Base-by-base conservation (phyloP, 495 filamentous ascomycete species). In the Xylaria sp. region DNA sequence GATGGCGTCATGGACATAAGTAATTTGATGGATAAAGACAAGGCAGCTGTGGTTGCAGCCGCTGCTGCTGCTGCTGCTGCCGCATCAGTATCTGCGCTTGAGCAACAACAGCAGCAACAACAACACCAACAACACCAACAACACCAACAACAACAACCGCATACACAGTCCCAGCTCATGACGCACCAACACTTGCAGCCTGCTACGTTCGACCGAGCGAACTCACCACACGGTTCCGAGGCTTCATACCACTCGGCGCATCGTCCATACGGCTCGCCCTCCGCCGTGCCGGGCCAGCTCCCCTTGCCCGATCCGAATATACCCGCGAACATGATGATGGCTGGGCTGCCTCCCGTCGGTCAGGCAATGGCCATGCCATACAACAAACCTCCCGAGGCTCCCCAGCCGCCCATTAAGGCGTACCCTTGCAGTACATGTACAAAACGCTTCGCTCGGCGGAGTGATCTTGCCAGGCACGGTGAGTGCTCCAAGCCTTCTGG, bases 401-500 rank as follows among this genome's bases (percentile, higher is more conserved):
- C 72, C 1, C 75, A 76, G 7, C 73, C 78, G 2, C 73, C 78
- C 1, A 63, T 70, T 3, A 97, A 97, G 80, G 91, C 93, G 1
- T 99, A 96, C 75, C 90, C 94, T n/a, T 99, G 96, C 80, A 91
- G 88, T 37, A 93, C 90, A 14, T 99, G 96, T 79, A 89, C 87
- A 37, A 99, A 99, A 79, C 93, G 92, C 21, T 99, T 99, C 78
- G 96, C 96, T 64, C 88, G 96, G 71, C 87, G 96, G 67, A 98
- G 97, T 81, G 96, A 99, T 81, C 89, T 99, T 12, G 93, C 96
- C 59, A 88, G 96, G 55, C 96, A 99, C 82, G 96, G 96, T 98
- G 89, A 79, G 91, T 81, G 33, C 55, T 19, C 15, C 17, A 0
- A 35, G 17, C 24, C 35, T 44, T 33, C 15, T 14, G 21, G 52